phyloP scores from a whole-genome alignment of 2,329 filamentous ascomycete genomes.

The Sporothrix phasma region DNA sequence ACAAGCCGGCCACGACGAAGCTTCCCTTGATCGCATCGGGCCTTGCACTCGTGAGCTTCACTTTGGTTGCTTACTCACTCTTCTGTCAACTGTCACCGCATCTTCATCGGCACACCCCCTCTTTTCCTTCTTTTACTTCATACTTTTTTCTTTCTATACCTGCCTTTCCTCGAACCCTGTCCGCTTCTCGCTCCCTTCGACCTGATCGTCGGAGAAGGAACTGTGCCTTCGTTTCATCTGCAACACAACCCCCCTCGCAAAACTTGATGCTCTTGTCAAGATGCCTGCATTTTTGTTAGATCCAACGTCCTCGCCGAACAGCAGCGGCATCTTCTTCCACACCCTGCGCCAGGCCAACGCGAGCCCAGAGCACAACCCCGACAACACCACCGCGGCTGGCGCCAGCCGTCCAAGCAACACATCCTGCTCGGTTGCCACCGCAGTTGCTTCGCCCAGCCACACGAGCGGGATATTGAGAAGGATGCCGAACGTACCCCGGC shows the following conservation, averaged over 20 bases:
- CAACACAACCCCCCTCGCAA: neutral
- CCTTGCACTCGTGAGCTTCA: neutral
- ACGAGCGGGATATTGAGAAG: neutral
- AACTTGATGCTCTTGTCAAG: neutral
- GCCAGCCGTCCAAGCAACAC: neutral
- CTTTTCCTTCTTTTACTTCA: too few relatives aligned
- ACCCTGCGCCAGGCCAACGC: constrained; percentile 8
- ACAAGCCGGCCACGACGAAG: neutral
- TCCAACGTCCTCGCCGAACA: neutral
- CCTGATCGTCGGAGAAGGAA: neutral
- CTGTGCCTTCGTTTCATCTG: neutral
- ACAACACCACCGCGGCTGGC: neutral
- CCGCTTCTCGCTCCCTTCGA: neutral
- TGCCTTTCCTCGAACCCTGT: neutral
- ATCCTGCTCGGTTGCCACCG: neutral
- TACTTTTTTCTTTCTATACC: neutral
- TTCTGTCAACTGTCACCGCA: neutral
- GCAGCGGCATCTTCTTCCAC: constrained; percentile 10
- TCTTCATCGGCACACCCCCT: neutral
- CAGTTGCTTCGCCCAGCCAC: neutral
- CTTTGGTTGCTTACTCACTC: neutral
- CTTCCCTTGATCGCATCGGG: neutral
- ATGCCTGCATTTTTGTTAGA: neutral
- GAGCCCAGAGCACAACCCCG: neutral
- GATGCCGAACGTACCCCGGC: neutral